These are phyloP conservation scores for Ichthyophthirius multifiliis DNA, from an alignment of 169 alveolate genomes.

Conservation along the genomic window DNA sequence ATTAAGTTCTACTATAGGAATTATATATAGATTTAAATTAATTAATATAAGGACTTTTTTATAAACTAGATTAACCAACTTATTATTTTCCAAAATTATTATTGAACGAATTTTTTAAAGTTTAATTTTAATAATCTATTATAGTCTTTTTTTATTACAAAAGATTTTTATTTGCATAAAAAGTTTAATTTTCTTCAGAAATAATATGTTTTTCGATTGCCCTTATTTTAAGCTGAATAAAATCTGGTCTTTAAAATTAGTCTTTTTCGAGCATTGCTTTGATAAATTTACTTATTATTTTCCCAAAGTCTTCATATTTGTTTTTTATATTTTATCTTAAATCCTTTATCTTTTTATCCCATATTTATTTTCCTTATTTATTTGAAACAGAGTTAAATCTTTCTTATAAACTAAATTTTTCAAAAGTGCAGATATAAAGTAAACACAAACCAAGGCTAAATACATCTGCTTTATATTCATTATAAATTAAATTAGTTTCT, in stretches of 20 bases:
- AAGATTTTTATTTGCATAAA: too few relatives aligned
- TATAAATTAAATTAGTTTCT: not conserved
- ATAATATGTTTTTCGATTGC: not conserved
- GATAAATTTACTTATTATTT: not conserved
- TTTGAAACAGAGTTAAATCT: not conserved
- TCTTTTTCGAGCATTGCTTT: conserved; percentile 1
- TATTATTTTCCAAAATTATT: too few relatives aligned
- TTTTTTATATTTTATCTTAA: not conserved
- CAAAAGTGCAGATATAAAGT: not conserved
- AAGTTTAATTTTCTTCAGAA: too few relatives aligned
- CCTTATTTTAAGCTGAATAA: not conserved
- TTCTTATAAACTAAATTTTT: not conserved
- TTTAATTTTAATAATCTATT: too few relatives aligned
- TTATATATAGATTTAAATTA: too few relatives aligned
- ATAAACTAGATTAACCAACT: too few relatives aligned
- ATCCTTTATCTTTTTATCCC: not conserved
- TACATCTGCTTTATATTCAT: not conserved
- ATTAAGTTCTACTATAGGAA: too few relatives aligned
- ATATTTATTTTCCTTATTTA: not conserved
- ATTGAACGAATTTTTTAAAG: too few relatives aligned
- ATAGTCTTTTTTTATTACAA: too few relatives aligned
- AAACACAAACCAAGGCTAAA: not conserved
- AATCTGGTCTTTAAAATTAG: not conserved
- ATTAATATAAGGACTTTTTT: too few relatives aligned
- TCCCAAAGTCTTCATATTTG: too few relatives aligned